A percentile compares a stretch with the other conserved stretches of the same genome.
phyloP scores from a whole-genome alignment of 371 early-diverging fungal genomes.

The Mortierella sp. region DNA sequence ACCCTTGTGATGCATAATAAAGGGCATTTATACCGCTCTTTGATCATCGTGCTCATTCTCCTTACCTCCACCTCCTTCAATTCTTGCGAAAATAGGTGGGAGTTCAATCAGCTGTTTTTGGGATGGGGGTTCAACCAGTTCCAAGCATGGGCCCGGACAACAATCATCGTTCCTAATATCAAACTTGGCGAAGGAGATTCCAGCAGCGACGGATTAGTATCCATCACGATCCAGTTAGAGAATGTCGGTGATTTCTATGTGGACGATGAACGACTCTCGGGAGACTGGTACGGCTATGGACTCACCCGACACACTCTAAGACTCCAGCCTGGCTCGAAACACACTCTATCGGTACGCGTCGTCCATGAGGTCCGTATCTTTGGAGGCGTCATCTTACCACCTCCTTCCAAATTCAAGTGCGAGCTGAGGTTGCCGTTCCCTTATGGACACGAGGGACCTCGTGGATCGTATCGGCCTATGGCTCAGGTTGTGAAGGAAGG shows the following conservation, averaged over 20 bases:
- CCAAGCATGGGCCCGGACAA: conserved; percentile 65
- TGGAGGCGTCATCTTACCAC: conserved; percentile 69
- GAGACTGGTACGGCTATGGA: conserved; percentile 63
- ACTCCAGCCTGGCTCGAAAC: conserved; percentile 58
- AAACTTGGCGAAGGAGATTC: neutral
- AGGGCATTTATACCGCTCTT: neutral
- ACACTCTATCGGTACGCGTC: conserved; percentile 67
- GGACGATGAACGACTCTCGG: conserved; percentile 56
- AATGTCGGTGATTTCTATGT: conserved; percentile 65
- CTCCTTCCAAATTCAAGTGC: conserved; percentile 45
- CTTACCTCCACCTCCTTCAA: too few relatives aligned
- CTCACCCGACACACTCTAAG: conserved; percentile 59
- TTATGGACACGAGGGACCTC: neutral
- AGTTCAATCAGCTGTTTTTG: conserved; percentile 66
- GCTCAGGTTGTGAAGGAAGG: conserved; percentile 45
- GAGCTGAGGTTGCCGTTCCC: conserved; percentile 13
- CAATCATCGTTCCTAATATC: conserved; percentile 33
- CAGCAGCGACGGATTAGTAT: conserved; percentile 18
- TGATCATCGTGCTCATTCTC: neutral
- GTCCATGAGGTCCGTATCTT: conserved; percentile 76
- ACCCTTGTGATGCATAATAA: neutral
- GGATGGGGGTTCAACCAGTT: conserved; percentile 72
- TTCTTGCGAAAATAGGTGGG: conserved; percentile 60
- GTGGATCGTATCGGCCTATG: neutral
- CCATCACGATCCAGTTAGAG: conserved; percentile 59